Conservation (phyloP, 1,284 basidiomycete genomes). For the Fistulinella staudtii region DNA sequence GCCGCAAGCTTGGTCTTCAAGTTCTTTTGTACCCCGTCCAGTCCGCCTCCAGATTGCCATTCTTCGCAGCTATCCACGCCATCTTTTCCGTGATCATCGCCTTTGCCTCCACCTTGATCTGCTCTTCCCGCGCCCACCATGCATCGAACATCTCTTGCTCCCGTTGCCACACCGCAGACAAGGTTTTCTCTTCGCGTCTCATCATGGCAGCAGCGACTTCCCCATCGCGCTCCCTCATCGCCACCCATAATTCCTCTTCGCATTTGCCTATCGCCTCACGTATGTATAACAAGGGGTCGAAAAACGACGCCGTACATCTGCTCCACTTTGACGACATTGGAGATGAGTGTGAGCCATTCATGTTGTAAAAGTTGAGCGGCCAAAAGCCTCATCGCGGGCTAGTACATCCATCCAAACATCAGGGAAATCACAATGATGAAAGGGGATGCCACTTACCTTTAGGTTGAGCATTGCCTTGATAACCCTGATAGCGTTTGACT, state of each 20-base stretch:
- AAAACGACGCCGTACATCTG: no score
- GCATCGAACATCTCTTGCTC: conserved; percentile 68
- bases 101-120: conserved; percentile 49
- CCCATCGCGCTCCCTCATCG: conserved; percentile 63
- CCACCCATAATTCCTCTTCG: conserved; percentile 63
- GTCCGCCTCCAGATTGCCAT: conserved; percentile 52
- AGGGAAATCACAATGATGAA: no score
- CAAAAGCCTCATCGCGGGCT: no score
- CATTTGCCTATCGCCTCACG: conserved; percentile 58
- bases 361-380: no score
- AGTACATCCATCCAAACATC: no score
- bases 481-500: no score
- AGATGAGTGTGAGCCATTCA: no score
- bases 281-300: no score
- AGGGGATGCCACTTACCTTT: no score
- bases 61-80: conserved; percentile 47
- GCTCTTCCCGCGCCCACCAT: conserved; percentile 55
- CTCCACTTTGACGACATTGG: no score
- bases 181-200: conserved; percentile 67
- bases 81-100: conserved; percentile 49
- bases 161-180: conserved; percentile 60
- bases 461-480: no score
- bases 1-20: conserved; percentile 44
- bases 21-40: conserved; percentile 44
- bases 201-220: conserved; percentile 64